Conservation (phyloP, 306 rosid species). For the Gillenia trifoliata region DNA sequence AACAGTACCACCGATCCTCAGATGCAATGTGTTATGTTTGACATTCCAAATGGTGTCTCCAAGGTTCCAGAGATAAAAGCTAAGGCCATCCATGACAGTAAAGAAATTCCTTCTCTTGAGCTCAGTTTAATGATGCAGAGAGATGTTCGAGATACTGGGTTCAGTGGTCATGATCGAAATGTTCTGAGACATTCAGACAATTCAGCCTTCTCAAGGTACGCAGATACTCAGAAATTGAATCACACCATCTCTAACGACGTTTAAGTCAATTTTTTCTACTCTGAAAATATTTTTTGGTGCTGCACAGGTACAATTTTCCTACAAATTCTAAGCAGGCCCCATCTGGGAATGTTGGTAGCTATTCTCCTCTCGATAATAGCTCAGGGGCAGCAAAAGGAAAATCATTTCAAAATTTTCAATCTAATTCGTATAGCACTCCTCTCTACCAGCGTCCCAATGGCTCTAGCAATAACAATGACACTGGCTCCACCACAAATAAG, state of each 20-base stretch:
- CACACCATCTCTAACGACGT: not conserved
- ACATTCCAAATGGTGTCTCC: constrained; percentile 10
- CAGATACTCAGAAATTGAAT: constrained; percentile 8
- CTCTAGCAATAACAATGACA: constrained; percentile 45
- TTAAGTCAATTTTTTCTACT: not conserved
- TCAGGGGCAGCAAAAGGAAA: constrained; percentile 36
- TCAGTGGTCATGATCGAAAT: constrained; percentile 42
- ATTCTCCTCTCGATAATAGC: constrained; percentile 41
- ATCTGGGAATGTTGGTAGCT: constrained; percentile 44
- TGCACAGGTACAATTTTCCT: constrained; percentile 52
- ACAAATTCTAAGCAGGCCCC: constrained; percentile 47
- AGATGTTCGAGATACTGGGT: constrained; percentile 34
- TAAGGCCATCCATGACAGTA: not conserved
- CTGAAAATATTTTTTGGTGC: not conserved
- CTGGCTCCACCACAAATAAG: constrained; percentile 34
- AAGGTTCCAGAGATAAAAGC: not conserved
- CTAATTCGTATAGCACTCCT: constrained; percentile 35
- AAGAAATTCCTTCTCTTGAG: constrained; percentile 49
- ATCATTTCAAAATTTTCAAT: constrained; percentile 28
- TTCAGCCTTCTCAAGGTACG: constrained; percentile 65
- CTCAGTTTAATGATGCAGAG: constrained; percentile 43
- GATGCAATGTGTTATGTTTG: constrained; percentile 27
- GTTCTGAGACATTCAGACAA: constrained; percentile 46
- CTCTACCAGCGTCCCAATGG: constrained; percentile 47
- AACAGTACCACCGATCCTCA: constrained; percentile 31